These are phyloP conservation scores for Hirsutella minnesotensis DNA, from an alignment of 2,329 filamentous ascomycete species.

Conservation along the genomic window DNA sequence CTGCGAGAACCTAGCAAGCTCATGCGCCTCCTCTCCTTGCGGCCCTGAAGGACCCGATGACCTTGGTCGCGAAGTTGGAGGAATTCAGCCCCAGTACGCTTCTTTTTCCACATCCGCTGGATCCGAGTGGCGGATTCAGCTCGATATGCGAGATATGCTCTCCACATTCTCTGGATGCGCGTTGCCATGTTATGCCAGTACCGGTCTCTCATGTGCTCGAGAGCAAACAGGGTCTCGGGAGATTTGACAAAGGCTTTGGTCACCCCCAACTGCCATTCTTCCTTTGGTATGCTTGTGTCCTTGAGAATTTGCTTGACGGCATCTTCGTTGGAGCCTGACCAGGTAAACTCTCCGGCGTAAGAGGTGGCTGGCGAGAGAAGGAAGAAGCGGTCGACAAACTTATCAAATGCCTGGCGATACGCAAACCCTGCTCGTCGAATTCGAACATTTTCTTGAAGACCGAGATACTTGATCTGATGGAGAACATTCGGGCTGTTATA, in stretches of 20 bases:
- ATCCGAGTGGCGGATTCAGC: slow-evolving; percentile 88
- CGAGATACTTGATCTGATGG: slow-evolving; percentile 97
- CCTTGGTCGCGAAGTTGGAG: slow-evolving; percentile 81
- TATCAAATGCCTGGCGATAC: slow-evolving; percentile 93
- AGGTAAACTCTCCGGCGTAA: slow-evolving; percentile 95
- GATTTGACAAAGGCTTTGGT: slow-evolving; percentile 98
- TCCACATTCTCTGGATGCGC: slow-evolving; percentile 92
- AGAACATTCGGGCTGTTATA: slow-evolving; percentile 88
- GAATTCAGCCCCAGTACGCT: slow-evolving; percentile 81
- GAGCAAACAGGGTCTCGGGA: slow-evolving; percentile 87
- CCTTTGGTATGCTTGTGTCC: slow-evolving; percentile 86
- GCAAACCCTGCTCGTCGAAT: slow-evolving; percentile 95
- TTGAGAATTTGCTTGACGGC: slow-evolving; percentile 89
- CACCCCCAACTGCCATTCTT: slow-evolving; percentile 95
- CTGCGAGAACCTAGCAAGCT: slow-evolving; percentile 83
- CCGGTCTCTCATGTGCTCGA: slow-evolving; percentile 93
- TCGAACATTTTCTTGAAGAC: slow-evolving; percentile 97
- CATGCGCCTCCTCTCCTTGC: slow-evolving; percentile 84
- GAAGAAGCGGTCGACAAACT: slow-evolving; percentile 96
- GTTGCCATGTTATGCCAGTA: slow-evolving; percentile 99
- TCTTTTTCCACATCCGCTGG: slow-evolving; percentile 90
- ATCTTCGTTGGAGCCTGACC: slow-evolving; percentile 77
- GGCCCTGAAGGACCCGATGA: slow-evolving; percentile 66
- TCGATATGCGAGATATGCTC: slow-evolving; percentile 87
- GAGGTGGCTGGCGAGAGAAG: slow-evolving; percentile 87